Conservation (phyloP, 768 basidiomycete species). For the Boletellus ananiceps region DNA sequence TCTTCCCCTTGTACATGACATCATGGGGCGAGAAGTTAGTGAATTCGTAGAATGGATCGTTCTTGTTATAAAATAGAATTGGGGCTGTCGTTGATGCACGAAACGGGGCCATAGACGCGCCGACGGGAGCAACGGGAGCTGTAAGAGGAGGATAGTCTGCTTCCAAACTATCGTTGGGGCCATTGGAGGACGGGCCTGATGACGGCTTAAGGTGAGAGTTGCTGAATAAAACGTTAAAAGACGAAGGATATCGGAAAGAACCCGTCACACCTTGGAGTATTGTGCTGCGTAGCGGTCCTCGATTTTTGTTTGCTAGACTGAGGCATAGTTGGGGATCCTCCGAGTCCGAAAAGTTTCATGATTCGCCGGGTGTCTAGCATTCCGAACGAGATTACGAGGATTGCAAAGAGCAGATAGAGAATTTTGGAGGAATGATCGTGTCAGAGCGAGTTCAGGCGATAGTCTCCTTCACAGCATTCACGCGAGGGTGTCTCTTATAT, state of each 20-base stretch:
- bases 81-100: slow-evolving; percentile 28
- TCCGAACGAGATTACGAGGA: slow-evolving; percentile 21
- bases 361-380: slow-evolving; percentile 32
- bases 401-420: slow-evolving; percentile 20
- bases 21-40: slow-evolving; percentile 71
- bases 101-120: slow-evolving; percentile 30
- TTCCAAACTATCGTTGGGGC: slow-evolving; percentile 8
- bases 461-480: slow-evolving; percentile 11
- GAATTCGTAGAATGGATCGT: slow-evolving; percentile 63
- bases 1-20: slow-evolving; percentile 56
- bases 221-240: slow-evolving; percentile 6
- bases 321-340: slow-evolving; percentile 24
- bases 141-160: slow-evolving; percentile 31
- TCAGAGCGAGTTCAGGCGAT: slow-evolving; percentile 13
- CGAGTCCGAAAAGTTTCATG: slow-evolving; percentile 31
- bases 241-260: background rate
- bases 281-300: slow-evolving; percentile 24
- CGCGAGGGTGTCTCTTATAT: slow-evolving; percentile 15
- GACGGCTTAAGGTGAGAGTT: slow-evolving; percentile 14
- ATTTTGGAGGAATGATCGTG: slow-evolving; percentile 23
- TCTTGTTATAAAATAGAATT: slow-evolving; percentile 62
- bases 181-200: background rate
- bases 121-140: slow-evolving; percentile 26
- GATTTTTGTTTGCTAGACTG: slow-evolving; percentile 19
- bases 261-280: slow-evolving; percentile 14